Evolutionary conservation across 2,329 filamentous ascomycete genomes (phyloP).

Genomic region (Beauveria rudraprayagi): DNA sequence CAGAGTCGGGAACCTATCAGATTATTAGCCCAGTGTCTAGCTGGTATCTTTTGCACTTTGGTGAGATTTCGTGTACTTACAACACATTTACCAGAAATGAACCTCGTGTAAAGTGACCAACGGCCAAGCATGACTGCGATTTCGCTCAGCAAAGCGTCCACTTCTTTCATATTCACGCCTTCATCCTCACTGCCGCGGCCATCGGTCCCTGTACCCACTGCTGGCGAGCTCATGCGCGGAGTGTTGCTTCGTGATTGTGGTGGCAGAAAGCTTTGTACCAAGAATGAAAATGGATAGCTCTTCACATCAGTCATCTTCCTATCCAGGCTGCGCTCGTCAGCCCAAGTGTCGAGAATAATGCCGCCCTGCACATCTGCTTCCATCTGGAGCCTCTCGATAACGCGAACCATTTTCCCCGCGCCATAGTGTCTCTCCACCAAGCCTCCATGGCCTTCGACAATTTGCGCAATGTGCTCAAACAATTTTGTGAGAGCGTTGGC

Average conservation of each 20-base stretch:
- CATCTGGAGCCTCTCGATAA: constrained; percentile 85
- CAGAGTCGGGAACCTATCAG: constrained; percentile 42
- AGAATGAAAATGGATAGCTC: constrained; percentile 93
- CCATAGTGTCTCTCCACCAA: constrained; percentile 94
- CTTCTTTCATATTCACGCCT: constrained; percentile 90
- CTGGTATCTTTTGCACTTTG: not conserved
- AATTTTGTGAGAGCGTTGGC: constrained; percentile 82
- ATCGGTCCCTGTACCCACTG: constrained; percentile 46
- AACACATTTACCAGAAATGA: constrained; percentile 77
- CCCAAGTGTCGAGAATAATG: constrained; percentile 92
- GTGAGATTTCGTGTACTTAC: constrained; percentile 39
- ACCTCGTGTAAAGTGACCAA: constrained; percentile 88
- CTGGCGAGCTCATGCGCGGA: constrained; percentile 69
- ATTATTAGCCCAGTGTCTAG: constrained; percentile 14
- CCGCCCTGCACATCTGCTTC: constrained; percentile 95
- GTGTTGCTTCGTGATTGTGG: constrained; percentile 57
- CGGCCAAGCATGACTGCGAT: constrained; percentile 85
- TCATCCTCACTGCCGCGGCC: constrained; percentile 73
- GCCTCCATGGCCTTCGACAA: constrained; percentile 83
- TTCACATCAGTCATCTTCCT: constrained; percentile 89
- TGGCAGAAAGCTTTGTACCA: constrained; percentile 87
- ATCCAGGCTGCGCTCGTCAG: constrained; percentile 77
- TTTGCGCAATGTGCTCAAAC: constrained; percentile 96
- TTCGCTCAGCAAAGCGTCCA: constrained; percentile 81
- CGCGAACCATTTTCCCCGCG: constrained; percentile 82